Evolutionary conservation across 2,329 filamentous ascomycete species (phyloP).

Genomic region (Calonectria naviculata): DNA sequence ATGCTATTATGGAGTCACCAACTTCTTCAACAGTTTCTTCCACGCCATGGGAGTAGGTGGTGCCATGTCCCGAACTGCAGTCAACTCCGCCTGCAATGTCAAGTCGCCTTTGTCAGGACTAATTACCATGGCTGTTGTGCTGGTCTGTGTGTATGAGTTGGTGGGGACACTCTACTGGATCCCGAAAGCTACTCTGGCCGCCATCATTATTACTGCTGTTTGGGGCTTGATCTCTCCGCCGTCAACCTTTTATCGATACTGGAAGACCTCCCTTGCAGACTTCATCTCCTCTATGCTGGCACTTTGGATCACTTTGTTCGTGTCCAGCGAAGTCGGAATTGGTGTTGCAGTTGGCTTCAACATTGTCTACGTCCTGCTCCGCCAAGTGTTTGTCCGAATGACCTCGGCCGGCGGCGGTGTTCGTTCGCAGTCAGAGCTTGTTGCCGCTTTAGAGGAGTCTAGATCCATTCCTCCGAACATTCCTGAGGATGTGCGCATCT

Average conservation of each 20-base stretch:
- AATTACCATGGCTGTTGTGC: conserved; percentile 70
- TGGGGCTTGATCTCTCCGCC: conserved; percentile 70
- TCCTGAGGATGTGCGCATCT: conserved; percentile 63
- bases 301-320: conserved; percentile 73
- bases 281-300: conserved; percentile 72
- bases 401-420: conserved; percentile 43
- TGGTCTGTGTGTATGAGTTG: conserved; percentile 71
- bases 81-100: conserved; percentile 74
- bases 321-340: conserved; percentile 69
- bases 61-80: conserved; percentile 74
- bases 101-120: conserved; percentile 70
- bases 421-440: conserved; percentile 43
- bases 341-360: conserved; percentile 71
- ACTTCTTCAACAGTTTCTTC: conserved; percentile 74
- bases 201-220: conserved; percentile 75
- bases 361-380: conserved; percentile 69
- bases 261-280: conserved; percentile 72
- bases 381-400: conserved; percentile 63
- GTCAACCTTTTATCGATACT: conserved; percentile 70
- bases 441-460: conserved; percentile 22
- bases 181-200: conserved; percentile 72
- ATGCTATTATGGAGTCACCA: conserved; percentile 70
- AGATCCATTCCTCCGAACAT: conserved; percentile 40
- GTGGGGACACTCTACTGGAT: conserved; percentile 73
- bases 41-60: conserved; percentile 72